Evolutionary conservation across 2,329 filamentous ascomycete species (phyloP), one percentile per base, ranked within the genome.

Genomic region (Paecilomyces sp.): DNA sequence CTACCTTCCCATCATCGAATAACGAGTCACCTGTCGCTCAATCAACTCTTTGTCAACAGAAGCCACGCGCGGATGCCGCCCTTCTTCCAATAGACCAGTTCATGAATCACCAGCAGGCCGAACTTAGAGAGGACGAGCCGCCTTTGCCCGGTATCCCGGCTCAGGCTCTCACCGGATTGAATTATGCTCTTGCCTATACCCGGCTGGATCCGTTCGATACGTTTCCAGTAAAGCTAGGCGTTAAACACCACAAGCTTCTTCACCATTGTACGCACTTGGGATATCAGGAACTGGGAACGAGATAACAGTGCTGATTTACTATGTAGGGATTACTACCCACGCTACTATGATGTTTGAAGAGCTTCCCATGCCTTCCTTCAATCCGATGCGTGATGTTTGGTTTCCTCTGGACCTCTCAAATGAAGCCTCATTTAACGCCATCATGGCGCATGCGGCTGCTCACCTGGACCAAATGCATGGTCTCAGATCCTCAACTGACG

Each of bases 371-470:
- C 62, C 63, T 25, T 63, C 57, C 13, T 76, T 77, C 55, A 74
- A 75, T 58, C 70, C 75, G 0, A 75, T 77, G 71, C 71, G 70
- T 13, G 74, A 77, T 54, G 72, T 77, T 31, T 77, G 73, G 72
- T 65, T 75, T 28, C 74, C 76, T 0, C 61, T 77, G 1, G 75
- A 77, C 54, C 63, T 77, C 15, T 77, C 76, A 3, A 77, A 77
- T 57, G 68, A 73, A 1, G 73, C 75, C 4, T 75, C 74, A 0
- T 77, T 77, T 62, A 76, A 77, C 50, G 70, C 69, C 18, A 71
- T 76, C 50, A 76, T 77, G 73, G 75, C 76, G 0, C 76, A 77
- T 58, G 72, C 76, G 1, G 75, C 76, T 1, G 74, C 74, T 0
- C 76, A 77, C 54, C 60, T 77, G 1, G 67, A 72, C 34, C 67